A percentile compares a stretch with the other conserved stretches of the same genome.
Evolutionary conservation across 139 green algal species (phyloP).

Genomic region (Volvox africanus): DNA sequence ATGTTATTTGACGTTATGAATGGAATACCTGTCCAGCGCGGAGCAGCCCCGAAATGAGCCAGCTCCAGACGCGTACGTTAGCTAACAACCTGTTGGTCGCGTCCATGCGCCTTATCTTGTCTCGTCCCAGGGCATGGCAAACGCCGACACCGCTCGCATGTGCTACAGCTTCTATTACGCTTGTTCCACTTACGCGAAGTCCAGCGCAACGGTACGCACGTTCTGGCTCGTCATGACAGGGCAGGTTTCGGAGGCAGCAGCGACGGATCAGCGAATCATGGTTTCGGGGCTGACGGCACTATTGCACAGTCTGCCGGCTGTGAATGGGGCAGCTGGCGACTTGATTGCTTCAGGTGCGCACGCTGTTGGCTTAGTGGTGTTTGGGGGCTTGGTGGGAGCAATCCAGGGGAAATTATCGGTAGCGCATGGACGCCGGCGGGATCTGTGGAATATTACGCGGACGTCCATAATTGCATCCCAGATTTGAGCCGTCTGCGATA

Average conservation of each 20-base stretch:
- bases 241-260: conserved; percentile 32
- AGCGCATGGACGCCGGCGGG: too few relatives aligned
- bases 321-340: background rate
- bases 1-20: too few relatives aligned
- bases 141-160: background rate
- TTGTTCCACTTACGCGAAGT: background rate
- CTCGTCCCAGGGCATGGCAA: conserved; percentile 18
- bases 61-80: too few relatives aligned
- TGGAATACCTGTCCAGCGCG: too few relatives aligned
- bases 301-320: conserved; percentile 5
- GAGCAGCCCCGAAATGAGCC: too few relatives aligned
- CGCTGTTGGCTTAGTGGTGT: background rate
- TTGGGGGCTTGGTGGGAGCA: too few relatives aligned
- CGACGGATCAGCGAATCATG: conserved; percentile 24
- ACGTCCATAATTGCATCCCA: too few relatives aligned
- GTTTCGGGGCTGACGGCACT: conserved; percentile 25
- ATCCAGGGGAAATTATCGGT: too few relatives aligned
- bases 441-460: too few relatives aligned
- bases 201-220: conserved; percentile 29
- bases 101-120: background rate
- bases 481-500: too few relatives aligned
- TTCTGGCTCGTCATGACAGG: conserved; percentile 49
- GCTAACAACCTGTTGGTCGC: too few relatives aligned
- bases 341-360: background rate
- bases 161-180: conserved; percentile 53